Evolutionary conservation across 1,284 basidiomycete species (phyloP).

Genomic region (Taiwanofungus camphoratus): DNA sequence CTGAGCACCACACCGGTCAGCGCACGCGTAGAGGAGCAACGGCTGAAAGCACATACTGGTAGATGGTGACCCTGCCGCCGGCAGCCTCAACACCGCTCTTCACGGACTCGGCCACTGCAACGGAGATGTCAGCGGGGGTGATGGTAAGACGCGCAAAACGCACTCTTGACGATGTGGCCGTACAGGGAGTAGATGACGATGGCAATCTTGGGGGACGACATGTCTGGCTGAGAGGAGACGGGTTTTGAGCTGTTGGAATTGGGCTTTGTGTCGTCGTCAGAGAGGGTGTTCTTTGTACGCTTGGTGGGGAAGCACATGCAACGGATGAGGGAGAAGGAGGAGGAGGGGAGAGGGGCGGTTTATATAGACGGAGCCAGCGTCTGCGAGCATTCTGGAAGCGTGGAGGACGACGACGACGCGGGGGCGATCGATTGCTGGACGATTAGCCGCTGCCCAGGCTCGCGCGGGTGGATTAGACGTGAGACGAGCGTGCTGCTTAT

Average conservation of each 20-base stretch:
- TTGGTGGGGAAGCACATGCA: conserved; percentile 41
- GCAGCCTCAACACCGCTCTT: conserved; percentile 66
- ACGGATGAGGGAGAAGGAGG: conserved; percentile 3
- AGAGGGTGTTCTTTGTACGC: conserved; percentile 30
- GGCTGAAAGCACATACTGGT: conserved; percentile 47
- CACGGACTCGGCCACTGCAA: conserved; percentile 71
- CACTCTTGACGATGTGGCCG: conserved; percentile 72
- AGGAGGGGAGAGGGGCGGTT: conserved; percentile 1
- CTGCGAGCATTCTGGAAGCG: neutral
- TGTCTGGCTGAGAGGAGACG: conserved; percentile 15
- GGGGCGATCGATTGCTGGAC: too few species aligned
- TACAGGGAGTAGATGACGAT: conserved; percentile 83
- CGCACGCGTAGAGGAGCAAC: neutral
- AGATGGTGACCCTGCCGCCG: conserved; percentile 71
- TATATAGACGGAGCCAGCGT: conserved; percentile 4
- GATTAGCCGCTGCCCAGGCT: neutral
- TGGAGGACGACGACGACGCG: too few species aligned
- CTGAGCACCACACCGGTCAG: conserved; percentile 28
- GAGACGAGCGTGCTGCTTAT: neutral
- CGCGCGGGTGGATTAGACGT: neutral
- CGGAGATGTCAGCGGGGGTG: conserved; percentile 1
- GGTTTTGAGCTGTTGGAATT: conserved; percentile 15
- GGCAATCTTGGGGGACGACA: conserved; percentile 55
- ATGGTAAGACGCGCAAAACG: conserved; percentile 23
- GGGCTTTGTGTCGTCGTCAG: conserved; percentile 25